Base-by-base conservation (phyloP, 2,329 filamentous ascomycete species). In the Tolypocladium paradoxum region DNA sequence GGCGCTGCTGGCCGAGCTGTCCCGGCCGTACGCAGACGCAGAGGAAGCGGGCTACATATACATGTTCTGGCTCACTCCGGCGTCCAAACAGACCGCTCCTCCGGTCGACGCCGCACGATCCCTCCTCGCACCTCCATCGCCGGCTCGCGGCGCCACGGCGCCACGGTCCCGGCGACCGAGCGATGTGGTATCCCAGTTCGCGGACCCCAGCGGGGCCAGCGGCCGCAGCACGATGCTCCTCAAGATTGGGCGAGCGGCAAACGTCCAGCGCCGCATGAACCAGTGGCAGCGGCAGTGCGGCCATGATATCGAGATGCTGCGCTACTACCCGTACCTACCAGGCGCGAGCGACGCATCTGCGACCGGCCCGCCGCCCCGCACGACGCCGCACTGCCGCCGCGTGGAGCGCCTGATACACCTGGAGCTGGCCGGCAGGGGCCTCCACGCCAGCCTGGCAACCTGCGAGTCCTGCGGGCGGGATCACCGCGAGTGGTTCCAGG, bases 241-340 rank as follows among this genome's bases (percentile, higher is more conserved):
- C 53, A 86, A 86, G 65, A 85, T 86, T 55, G 83, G 83, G 6
- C 75, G 83, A 11, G 82, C 83, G 6, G 76, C 82, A 59, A 99
- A 99, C 63, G 91, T 99, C 3, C 90, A 95, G 64, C 81, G 91
- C 6, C 82, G 93, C 16, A 80, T 99, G 72, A 90, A 91, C 63
- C 88, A 97, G 70, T 97, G 93, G 93, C 85, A 85, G 51, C 83
- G 87, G 29, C 93, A 99, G 71, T 99, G 93, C 68, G 90, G 89
- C 1, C 90, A 96, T 66, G 83, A 90, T 57, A 76, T 96, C 31
- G 90, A 89, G 27, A 79, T 99, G 52, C 83, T 97, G 50, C 84
- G 93, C 7, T 97, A 87, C 70, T 99, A 99, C 64, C 93, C 93
- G 0, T 91, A 97, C 67, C 71, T 87, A 0, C 69, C 81, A 18